These are phyloP conservation scores for Arachnomyces sp. DNA, from an alignment of 2,329 filamentous ascomycete genomes.

Conservation along the genomic window DNA sequence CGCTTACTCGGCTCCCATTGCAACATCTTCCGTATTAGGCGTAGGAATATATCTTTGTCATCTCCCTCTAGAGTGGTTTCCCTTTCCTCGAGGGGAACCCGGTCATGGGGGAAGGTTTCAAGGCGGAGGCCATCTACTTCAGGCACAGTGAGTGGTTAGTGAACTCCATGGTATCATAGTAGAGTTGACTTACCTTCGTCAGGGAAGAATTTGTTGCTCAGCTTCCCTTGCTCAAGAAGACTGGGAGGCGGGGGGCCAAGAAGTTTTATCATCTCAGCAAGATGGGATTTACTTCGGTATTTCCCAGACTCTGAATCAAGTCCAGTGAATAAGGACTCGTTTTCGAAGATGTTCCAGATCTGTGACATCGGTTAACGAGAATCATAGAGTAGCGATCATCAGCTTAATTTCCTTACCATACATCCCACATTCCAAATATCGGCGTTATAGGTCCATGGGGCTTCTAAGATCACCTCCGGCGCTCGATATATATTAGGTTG, in stretches of 20 bases:
- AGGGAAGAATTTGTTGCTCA: constrained; percentile 33
- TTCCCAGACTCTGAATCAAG: constrained; percentile 29
- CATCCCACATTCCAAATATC: constrained; percentile 48
- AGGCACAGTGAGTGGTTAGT: constrained; percentile 7
- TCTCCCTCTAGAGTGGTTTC: constrained; percentile 31
- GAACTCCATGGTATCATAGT: background rate
- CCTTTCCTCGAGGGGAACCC: constrained; percentile 25
- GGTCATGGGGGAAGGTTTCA: constrained; percentile 15
- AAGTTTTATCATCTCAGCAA: constrained; percentile 42
- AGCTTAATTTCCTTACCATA: constrained; percentile 33
- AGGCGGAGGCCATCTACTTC: constrained; percentile 23
- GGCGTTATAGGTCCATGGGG: constrained; percentile 38
- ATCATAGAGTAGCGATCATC: constrained; percentile 7
- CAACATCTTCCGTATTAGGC: constrained; percentile 29
- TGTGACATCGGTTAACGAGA: constrained; percentile 15
- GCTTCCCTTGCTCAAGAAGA: constrained; percentile 26
- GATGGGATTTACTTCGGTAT: constrained; percentile 39
- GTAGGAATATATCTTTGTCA: constrained; percentile 24
- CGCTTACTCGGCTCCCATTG: constrained; percentile 26
- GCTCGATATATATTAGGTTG: constrained; percentile 29
- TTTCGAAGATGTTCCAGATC: constrained; percentile 46
- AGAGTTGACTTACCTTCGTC: constrained; percentile 22
- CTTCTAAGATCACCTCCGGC: constrained; percentile 40
- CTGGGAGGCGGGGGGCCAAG: constrained; percentile 36
- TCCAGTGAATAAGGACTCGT: constrained; percentile 36